Evolutionary conservation across 441 rosid species (phyloP).

Genomic region (Melastoma candidum): DNA sequence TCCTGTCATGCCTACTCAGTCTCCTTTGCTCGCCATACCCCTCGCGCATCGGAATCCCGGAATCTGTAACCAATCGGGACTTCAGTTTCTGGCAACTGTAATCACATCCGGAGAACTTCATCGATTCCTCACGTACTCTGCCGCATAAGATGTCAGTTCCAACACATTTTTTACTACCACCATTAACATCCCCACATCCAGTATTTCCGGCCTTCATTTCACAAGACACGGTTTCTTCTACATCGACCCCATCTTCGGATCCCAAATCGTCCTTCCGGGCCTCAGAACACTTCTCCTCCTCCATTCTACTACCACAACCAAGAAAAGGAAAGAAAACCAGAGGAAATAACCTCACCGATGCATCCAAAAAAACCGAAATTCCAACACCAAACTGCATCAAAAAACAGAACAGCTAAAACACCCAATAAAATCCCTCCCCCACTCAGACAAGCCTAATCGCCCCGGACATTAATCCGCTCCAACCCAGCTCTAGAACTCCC

Average conservation of each 20-base stretch:
- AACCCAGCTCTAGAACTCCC: too few species aligned
- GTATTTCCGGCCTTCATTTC: constrained; percentile 49
- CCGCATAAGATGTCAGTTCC: constrained; percentile 58
- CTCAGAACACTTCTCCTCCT: constrained; percentile 27
- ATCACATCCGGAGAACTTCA: constrained; percentile 32
- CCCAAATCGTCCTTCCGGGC: constrained; percentile 28
- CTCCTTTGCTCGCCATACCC: constrained; percentile 45
- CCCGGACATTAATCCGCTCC: too few species aligned
- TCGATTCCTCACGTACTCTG: constrained; percentile 42
- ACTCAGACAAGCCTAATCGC: too few species aligned
- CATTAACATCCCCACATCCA: constrained; percentile 26
- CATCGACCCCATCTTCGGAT: constrained; percentile 25
- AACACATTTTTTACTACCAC: constrained; percentile 41
- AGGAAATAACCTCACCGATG: constrained; percentile 1
- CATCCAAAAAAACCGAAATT: too few species aligned
- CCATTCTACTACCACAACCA: constrained; percentile 26
- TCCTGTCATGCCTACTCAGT: constrained; percentile 58
- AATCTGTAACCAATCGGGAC: constrained; percentile 25
- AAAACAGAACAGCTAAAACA: too few species aligned
- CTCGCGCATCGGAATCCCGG: constrained; percentile 37
- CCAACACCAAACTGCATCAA: too few species aligned
- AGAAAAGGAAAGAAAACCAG: constrained; percentile 1
- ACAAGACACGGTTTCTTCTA: constrained; percentile 25
- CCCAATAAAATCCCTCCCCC: too few species aligned
- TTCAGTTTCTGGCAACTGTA: constrained; percentile 49